Conservation (phyloP, 179 eudicot genomes). For the Pouteria campechiana region DNA sequence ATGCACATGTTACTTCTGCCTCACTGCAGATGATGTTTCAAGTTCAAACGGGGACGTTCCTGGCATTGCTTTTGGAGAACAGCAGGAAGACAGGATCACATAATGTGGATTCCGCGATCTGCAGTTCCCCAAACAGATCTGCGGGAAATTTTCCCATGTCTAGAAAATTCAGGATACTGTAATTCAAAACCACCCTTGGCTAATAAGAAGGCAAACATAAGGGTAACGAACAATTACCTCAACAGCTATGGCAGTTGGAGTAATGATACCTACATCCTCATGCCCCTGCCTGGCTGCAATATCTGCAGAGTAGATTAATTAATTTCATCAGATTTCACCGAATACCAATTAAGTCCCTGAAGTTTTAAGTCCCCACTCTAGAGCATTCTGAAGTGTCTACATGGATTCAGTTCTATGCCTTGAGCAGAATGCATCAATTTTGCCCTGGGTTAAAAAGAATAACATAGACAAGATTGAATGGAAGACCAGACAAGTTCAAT, state of each 20-base stretch:
- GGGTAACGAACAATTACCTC: slow-evolving; percentile 40
- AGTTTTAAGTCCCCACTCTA: too few species aligned
- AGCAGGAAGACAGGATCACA: too few species aligned
- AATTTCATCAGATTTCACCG: background rate
- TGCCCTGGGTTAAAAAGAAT: background rate
- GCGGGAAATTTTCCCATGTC: too few species aligned
- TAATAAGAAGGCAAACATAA: background rate
- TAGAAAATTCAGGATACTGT: slow-evolving; percentile 1
- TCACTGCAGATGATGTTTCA: too few species aligned
- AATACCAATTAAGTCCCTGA: background rate
- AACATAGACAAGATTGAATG: background rate
- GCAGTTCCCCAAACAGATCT: too few species aligned
- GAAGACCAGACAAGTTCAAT: background rate
- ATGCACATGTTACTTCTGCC: too few species aligned
- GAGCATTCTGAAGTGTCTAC: background rate
- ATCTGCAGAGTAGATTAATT: slow-evolving; percentile 21
- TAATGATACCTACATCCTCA: slow-evolving; percentile 45
- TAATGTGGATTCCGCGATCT: too few species aligned
- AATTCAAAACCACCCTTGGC: background rate
- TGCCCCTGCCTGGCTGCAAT: slow-evolving; percentile 61
- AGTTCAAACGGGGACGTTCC: too few species aligned
- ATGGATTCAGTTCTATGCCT: too few species aligned
- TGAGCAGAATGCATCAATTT: too few species aligned
- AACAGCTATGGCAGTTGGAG: slow-evolving; percentile 52
- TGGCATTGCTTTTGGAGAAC: too few species aligned